Percentiles rank a stretch among this genome's conserved stretches.
These are phyloP conservation scores for Monilinia fructicola DNA, from an alignment of 2,329 filamentous ascomycete genomes.

Conservation along the genomic window DNA sequence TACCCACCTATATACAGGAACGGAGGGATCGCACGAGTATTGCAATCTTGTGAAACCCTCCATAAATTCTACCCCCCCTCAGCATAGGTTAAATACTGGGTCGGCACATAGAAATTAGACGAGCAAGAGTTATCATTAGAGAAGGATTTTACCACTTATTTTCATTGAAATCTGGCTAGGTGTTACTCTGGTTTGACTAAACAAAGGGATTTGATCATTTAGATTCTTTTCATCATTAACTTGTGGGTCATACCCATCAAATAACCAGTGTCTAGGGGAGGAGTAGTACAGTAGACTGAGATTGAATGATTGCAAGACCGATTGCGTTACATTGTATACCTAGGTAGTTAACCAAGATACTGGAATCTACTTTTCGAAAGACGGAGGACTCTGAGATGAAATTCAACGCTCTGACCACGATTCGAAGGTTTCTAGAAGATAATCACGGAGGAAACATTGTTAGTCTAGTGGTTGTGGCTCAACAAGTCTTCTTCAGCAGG, in stretches of 20 bases:
- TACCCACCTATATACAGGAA: conserved; percentile 1
- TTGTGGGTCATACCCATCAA: no score
- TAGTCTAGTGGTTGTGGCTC: conserved; percentile 9
- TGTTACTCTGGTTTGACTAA: no score
- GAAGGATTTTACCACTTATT: no score
- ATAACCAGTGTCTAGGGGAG: no score
- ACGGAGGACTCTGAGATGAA: background rate
- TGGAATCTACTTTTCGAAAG: background rate
- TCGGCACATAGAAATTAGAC: no score
- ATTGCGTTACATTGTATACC: conserved; percentile 3
- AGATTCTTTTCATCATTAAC: no score
- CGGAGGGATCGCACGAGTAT: conserved; percentile 4
- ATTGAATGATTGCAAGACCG: background rate
- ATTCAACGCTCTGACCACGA: background rate
- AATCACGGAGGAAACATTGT: background rate
- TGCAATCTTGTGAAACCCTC: conserved; percentile 1
- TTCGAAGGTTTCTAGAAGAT: conserved; percentile 15
- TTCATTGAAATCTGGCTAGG: no score
- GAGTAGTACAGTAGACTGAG: background rate
- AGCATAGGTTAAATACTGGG: no score
- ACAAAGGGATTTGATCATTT: no score
- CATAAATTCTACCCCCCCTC: no score
- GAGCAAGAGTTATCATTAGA: no score
- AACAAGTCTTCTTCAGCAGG: background rate
- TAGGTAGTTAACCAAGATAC: background rate